Conservation (phyloP, 164 flowering plant genomes). For the Buxus sempervirens region DNA sequence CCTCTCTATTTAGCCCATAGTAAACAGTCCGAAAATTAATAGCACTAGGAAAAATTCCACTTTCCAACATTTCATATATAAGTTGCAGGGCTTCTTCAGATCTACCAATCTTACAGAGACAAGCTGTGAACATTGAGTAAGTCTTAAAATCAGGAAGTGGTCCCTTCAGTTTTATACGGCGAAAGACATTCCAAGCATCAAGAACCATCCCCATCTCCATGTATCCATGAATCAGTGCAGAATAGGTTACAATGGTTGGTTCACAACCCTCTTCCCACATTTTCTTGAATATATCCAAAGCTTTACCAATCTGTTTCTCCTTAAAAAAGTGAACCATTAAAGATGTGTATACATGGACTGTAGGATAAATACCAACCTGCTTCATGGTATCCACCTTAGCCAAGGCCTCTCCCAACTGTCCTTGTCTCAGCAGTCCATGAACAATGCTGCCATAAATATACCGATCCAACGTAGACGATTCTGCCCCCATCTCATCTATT, state of each 20-base stretch:
- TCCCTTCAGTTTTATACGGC: slow-evolving; percentile 50
- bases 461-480: slow-evolving; percentile 34
- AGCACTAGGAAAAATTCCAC: slow-evolving; percentile 68
- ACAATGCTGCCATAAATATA: slow-evolving; percentile 70
- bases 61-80: slow-evolving; percentile 57
- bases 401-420: slow-evolving; percentile 56
- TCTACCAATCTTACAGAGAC: slow-evolving; percentile 57
- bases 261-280: slow-evolving; percentile 60
- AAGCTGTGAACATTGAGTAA: slow-evolving; percentile 64
- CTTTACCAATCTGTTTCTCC: slow-evolving; percentile 50
- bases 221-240: slow-evolving; percentile 65
- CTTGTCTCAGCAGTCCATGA: slow-evolving; percentile 54
- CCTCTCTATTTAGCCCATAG: slow-evolving; percentile 81
- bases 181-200: slow-evolving; percentile 70
- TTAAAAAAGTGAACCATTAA: slow-evolving; percentile 57
- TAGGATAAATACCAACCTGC: slow-evolving; percentile 48
- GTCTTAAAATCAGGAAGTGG: slow-evolving; percentile 82
- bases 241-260: slow-evolving; percentile 72
- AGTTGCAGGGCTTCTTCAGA: slow-evolving; percentile 81
- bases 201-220: slow-evolving; percentile 42
- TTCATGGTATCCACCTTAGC: slow-evolving; percentile 64
- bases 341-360: slow-evolving; percentile 80
- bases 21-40: slow-evolving; percentile 61
- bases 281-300: slow-evolving; percentile 43
- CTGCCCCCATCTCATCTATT: slow-evolving; percentile 35